Conservation (phyloP, 257 asterid species). For the Fraxinus pennsylvanica region DNA sequence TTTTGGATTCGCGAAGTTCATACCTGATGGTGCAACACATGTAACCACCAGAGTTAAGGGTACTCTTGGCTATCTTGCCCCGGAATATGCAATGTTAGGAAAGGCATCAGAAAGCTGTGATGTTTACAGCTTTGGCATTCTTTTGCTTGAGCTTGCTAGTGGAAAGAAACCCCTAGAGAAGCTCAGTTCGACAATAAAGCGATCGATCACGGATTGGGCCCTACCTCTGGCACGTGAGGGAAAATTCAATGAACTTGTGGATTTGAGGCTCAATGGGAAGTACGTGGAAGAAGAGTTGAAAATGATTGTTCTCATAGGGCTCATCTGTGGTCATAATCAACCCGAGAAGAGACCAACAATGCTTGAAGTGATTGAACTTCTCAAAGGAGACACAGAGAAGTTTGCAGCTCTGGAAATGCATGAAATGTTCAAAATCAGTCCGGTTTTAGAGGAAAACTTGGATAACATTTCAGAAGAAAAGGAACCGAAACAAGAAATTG, state of each 20-base stretch:
- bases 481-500: conserved; percentile 57
- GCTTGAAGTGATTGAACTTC: conserved; percentile 69
- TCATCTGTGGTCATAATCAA: conserved; percentile 59
- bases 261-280: conserved; percentile 56
- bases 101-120: conserved; percentile 91
- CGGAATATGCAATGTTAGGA: conserved; percentile 86
- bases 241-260: conserved; percentile 68
- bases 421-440: conserved; percentile 60
- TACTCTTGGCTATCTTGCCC: conserved; percentile 91
- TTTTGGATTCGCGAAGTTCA: conserved; percentile 81
- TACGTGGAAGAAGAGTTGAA: conserved; percentile 78
- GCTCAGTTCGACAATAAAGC: conserved; percentile 43
- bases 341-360: conserved; percentile 85
- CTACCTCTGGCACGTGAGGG: conserved; percentile 66
- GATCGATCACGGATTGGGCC: conserved; percentile 80
- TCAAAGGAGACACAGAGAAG: conserved; percentile 78
- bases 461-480: conserved; percentile 46
- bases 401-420: conserved; percentile 59
- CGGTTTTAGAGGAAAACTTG: conserved; percentile 50
- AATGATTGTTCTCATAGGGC: conserved; percentile 63
- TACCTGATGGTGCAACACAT: conserved; percentile 90
- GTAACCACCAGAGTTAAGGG: conserved; percentile 86
- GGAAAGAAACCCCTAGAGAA: conserved; percentile 88
- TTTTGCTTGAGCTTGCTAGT: conserved; percentile 86
- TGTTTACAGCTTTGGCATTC: conserved; percentile 90